These are phyloP conservation scores for Phytophthora multivora DNA, from an alignment of 352 stramenopile genomes.

Conservation along the genomic window DNA sequence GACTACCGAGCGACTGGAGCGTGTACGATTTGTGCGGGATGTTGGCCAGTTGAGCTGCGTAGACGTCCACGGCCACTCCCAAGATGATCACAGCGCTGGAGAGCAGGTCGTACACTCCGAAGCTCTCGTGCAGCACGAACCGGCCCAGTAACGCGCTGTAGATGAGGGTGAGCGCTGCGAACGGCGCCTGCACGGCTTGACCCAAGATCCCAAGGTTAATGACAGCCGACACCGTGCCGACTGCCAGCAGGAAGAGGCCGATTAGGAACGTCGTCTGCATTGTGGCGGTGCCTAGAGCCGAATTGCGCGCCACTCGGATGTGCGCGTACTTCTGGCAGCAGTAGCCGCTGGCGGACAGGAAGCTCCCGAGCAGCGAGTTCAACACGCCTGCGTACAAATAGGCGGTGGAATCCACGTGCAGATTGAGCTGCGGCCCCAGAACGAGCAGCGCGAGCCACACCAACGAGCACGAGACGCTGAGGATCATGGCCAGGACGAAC, in stretches of 20 bases:
- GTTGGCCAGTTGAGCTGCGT: slow-evolving; percentile 52
- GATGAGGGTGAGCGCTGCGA: slow-evolving; percentile 79
- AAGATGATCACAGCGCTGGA: slow-evolving; percentile 70
- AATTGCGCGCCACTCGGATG: slow-evolving; percentile 50
- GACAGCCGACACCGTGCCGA: slow-evolving; percentile 75
- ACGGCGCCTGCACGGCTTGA: slow-evolving; percentile 79
- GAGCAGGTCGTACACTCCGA: slow-evolving; percentile 52
- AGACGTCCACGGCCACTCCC: slow-evolving; percentile 67
- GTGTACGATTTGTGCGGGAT: slow-evolving; percentile 59
- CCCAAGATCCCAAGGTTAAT: slow-evolving; percentile 77
- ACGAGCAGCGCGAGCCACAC: slow-evolving; percentile 61
- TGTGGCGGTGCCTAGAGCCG: slow-evolving; percentile 58
- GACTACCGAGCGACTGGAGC: slow-evolving; percentile 46
- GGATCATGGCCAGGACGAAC: slow-evolving; percentile 48
- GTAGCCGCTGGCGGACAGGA: slow-evolving; percentile 79
- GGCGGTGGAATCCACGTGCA: slow-evolving; percentile 30
- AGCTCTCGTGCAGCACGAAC: slow-evolving; percentile 65
- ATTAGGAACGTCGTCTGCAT: slow-evolving; percentile 65
- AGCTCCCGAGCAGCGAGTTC: slow-evolving; percentile 78
- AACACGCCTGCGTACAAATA: slow-evolving; percentile 74
- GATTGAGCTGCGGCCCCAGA: slow-evolving; percentile 39
- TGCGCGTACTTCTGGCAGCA: slow-evolving; percentile 83
- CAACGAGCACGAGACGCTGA: slow-evolving; percentile 50
- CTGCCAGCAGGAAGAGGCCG: slow-evolving; percentile 59
- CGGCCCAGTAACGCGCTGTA: slow-evolving; percentile 74